phyloP scores from a whole-genome alignment of 805 yeast species.

The Candida adriatica region DNA sequence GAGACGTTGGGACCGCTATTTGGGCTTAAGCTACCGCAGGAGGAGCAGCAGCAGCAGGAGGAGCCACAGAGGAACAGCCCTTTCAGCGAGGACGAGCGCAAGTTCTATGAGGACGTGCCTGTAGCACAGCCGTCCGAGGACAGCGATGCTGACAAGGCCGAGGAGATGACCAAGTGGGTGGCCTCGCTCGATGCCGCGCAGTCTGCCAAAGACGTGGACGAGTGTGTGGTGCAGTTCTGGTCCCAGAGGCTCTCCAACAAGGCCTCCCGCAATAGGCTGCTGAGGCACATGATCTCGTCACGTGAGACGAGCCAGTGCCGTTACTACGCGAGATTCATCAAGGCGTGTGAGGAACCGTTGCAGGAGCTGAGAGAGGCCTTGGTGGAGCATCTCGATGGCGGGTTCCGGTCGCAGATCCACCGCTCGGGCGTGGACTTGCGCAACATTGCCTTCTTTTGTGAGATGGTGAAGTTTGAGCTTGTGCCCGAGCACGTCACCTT shows the following conservation, averaged over 20 bases:
- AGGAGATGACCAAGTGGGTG: constrained; percentile 37
- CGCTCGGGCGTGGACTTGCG: constrained; percentile 45
- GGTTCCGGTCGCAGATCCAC: constrained; percentile 55
- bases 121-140: constrained; percentile 28
- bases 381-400: constrained; percentile 46
- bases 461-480: constrained; percentile 68
- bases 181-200: constrained; percentile 34
- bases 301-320: constrained; percentile 38
- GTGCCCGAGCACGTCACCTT: constrained; percentile 66
- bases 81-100: constrained; percentile 64
- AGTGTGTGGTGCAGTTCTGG: constrained; percentile 43
- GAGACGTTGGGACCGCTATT: constrained; percentile 38
- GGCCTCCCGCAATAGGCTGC: constrained; percentile 59
- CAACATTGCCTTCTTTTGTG: constrained; percentile 59
- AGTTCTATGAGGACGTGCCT: constrained; percentile 57
- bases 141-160: constrained; percentile 24
- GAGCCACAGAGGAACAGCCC: constrained; percentile 25
- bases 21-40: constrained; percentile 30
- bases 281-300: constrained; percentile 46
- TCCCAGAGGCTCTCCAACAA: constrained; percentile 51
- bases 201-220: constrained; percentile 44
- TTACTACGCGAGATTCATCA: constrained; percentile 60
- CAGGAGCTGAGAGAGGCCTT: constrained; percentile 47
- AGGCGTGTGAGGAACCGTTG: constrained; percentile 44
- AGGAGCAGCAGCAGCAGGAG: constrained; percentile 24